A percentile compares a stretch with the other conserved stretches of the same genome.
These are phyloP conservation scores for Calonectria pseudoreteaudii DNA, from an alignment of 2,329 filamentous ascomycete species.

Conservation along the genomic window DNA sequence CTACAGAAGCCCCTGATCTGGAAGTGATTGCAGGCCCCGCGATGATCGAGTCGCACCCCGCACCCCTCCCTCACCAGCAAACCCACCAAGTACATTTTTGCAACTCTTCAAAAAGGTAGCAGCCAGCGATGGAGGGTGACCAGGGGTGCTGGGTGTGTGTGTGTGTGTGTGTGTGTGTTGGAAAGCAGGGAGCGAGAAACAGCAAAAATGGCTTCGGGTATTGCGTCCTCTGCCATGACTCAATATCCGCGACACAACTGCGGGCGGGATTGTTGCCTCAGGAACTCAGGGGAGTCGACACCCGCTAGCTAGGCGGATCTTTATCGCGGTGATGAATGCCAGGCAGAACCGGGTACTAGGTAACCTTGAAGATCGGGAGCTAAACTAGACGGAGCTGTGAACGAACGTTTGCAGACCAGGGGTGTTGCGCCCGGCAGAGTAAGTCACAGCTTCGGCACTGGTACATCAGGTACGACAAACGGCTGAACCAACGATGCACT, in stretches of 20 bases:
- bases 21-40: not conserved
- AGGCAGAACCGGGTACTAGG: constrained; percentile 1
- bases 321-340: not conserved
- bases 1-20: constrained; percentile 3
- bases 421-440: not conserved
- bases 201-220: not conserved
- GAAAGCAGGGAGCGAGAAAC: not conserved
- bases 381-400: not conserved
- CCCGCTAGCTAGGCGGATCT: not conserved
- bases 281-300: not conserved
- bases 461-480: not conserved
- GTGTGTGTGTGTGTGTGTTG: not conserved
- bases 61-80: not conserved
- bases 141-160: not conserved
- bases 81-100: not conserved
- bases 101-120: not conserved
- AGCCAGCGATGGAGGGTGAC: not conserved
- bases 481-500: not conserved
- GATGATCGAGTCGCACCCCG: not conserved
- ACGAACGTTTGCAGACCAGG: not conserved
- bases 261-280: not conserved
- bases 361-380: not conserved
- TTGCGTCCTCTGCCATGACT: not conserved
- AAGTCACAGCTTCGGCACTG: not conserved
- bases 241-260: not conserved